These are phyloP conservation scores for Agaricus blazei DNA, from an alignment of 768 basidiomycete species.

Conservation along the genomic window DNA sequence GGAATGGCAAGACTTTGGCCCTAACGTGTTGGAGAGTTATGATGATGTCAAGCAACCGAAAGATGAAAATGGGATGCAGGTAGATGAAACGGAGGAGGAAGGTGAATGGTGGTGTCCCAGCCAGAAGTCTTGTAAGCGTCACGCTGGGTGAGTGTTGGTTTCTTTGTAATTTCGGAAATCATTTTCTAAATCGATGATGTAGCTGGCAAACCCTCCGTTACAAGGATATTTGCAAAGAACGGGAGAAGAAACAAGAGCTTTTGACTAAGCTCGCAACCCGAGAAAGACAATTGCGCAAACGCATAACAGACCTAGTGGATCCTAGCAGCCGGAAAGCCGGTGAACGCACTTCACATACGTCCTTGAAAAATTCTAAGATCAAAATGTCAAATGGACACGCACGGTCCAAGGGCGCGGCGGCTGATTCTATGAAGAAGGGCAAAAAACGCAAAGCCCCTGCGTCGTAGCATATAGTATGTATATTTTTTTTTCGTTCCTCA, in stretches of 20 bases:
- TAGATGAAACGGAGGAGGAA: slow-evolving; percentile 31
- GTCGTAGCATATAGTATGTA: slow-evolving; percentile 17
- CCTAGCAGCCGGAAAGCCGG: slow-evolving; percentile 34
- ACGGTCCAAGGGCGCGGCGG: slow-evolving; percentile 32
- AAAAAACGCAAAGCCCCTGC: slow-evolving; percentile 49
- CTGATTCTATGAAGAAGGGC: slow-evolving; percentile 47
- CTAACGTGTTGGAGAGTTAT: slow-evolving; percentile 66
- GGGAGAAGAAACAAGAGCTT: slow-evolving; percentile 66
- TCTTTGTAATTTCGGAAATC: slow-evolving; percentile 4
- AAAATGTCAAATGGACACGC: slow-evolving; percentile 42
- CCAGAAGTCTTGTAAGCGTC: slow-evolving; percentile 71
- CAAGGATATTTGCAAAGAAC: slow-evolving; percentile 71
- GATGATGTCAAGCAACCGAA: slow-evolving; percentile 36
- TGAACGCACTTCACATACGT: slow-evolving; percentile 26
- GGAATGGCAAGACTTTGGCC: slow-evolving; percentile 68
- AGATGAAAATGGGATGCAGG: slow-evolving; percentile 25
- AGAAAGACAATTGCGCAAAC: slow-evolving; percentile 74
- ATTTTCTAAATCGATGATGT: slow-evolving; percentile 6
- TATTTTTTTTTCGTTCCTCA: slow-evolving; percentile 24
- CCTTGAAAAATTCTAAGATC: slow-evolving; percentile 30
- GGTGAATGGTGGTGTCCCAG: slow-evolving; percentile 79
- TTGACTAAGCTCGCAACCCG: slow-evolving; percentile 62
- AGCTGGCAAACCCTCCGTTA: slow-evolving; percentile 80
- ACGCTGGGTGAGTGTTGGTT: slow-evolving; percentile 53
- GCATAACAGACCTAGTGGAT: slow-evolving; percentile 68